These are phyloP conservation scores for Isatis tinctoria DNA, from an alignment of 345 rosid species.

Conservation along the genomic window DNA sequence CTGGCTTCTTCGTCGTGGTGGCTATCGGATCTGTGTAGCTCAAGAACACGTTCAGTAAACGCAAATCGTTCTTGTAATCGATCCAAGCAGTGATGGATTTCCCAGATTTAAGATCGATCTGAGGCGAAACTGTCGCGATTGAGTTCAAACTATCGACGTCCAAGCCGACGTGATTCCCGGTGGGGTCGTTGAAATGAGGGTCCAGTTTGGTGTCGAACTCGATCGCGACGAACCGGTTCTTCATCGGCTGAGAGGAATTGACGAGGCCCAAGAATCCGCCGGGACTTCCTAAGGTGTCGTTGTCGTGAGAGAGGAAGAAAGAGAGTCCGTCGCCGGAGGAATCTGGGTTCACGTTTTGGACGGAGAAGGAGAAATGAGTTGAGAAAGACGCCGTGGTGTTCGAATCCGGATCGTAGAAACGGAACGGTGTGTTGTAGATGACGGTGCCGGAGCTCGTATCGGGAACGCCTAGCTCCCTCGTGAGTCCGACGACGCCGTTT, in stretches of 20 bases:
- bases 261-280: conserved; percentile 82
- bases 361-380: conserved; percentile 70
- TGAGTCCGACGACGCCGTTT: conserved; percentile 77
- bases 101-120: conserved; percentile 77
- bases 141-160: conserved; percentile 74
- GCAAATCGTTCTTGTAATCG: conserved; percentile 75
- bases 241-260: conserved; percentile 63
- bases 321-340: conserved; percentile 84
- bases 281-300: conserved; percentile 67
- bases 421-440: conserved; percentile 66
- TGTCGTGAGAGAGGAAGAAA: conserved; percentile 77
- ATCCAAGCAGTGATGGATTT: conserved; percentile 68
- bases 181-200: conserved; percentile 58
- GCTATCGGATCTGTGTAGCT: conserved; percentile 37
- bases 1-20: conserved; percentile 46
- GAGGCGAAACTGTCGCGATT: conserved; percentile 54
- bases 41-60: conserved; percentile 58
- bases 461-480: conserved; percentile 75
- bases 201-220: conserved; percentile 83
- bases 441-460: conserved; percentile 79
- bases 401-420: conserved; percentile 62
- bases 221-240: conserved; percentile 74
- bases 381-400: conserved; percentile 80
- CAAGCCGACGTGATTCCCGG: conserved; percentile 67
- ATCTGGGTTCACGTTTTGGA: conserved; percentile 50